Percentiles rank a stretch among this genome's conserved stretches.
Evolutionary conservation across 2,329 filamentous ascomycete genomes (phyloP).

Genomic region (Daldinia eschscholtzii): DNA sequence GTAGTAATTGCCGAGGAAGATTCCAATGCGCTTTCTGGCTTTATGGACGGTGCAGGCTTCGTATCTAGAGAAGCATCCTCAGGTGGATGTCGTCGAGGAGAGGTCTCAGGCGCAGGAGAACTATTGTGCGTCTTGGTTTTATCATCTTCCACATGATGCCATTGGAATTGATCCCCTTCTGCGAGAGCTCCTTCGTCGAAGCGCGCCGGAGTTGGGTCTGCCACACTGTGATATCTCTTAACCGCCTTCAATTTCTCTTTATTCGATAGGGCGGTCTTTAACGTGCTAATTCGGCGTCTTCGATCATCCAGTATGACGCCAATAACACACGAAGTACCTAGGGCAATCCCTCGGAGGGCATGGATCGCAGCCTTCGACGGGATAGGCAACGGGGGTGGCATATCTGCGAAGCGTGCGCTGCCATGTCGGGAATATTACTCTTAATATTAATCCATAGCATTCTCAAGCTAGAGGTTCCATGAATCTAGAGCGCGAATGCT

Average conservation of each 20-base stretch:
- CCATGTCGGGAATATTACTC: slow-evolving; percentile 37
- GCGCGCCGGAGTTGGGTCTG: slow-evolving; percentile 32
- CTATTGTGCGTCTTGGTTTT: neutral
- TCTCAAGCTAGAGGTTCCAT: slow-evolving; percentile 24
- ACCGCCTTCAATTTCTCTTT: slow-evolving; percentile 63
- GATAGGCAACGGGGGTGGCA: slow-evolving; percentile 63
- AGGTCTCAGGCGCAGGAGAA: neutral
- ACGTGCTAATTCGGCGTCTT: slow-evolving; percentile 65
- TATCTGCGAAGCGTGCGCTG: slow-evolving; percentile 45
- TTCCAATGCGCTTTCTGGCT: neutral
- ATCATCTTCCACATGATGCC: slow-evolving; percentile 38
- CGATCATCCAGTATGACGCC: slow-evolving; percentile 68
- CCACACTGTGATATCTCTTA: slow-evolving; percentile 48
- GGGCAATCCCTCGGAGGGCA: slow-evolving; percentile 66
- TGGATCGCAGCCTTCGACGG: slow-evolving; percentile 68
- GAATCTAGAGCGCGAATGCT: neutral
- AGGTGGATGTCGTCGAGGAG: neutral
- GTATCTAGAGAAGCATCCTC: neutral
- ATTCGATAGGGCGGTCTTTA: slow-evolving; percentile 65
- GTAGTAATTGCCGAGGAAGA: slow-evolving; percentile 4
- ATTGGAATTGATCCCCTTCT: slow-evolving; percentile 31
- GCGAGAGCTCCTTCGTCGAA: slow-evolving; percentile 39
- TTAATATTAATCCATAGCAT: slow-evolving; percentile 21
- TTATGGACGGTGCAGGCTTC: neutral
- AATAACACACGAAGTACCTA: slow-evolving; percentile 70